phyloP scores from a whole-genome alignment of 2,329 filamentous ascomycete species.

The Purpureocillium takamizusanense region DNA sequence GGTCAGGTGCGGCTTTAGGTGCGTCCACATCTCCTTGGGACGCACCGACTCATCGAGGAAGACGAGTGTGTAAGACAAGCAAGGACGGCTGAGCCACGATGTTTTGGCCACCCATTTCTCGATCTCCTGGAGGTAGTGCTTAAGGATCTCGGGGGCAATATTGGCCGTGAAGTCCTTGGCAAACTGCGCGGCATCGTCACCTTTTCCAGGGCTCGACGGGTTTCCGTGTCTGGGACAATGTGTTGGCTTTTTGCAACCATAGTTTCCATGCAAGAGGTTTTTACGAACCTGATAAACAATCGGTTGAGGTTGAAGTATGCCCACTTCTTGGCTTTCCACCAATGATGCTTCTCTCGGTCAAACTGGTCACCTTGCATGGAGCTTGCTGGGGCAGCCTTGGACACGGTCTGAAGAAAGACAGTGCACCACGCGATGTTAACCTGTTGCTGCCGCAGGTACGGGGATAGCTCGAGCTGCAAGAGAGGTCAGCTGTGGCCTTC shows the following conservation, averaged over 20 bases:
- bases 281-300: constrained; percentile 73
- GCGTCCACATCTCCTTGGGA: constrained; percentile 93
- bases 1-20: constrained; percentile 87
- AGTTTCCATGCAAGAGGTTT: background rate
- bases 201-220: constrained; percentile 65
- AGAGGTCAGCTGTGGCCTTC: background rate
- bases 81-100: constrained; percentile 88
- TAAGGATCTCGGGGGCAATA: constrained; percentile 92
- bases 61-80: constrained; percentile 84
- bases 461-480: constrained; percentile 71
- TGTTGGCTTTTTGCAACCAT: background rate
- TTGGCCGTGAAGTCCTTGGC: constrained; percentile 85
- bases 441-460: constrained; percentile 67
- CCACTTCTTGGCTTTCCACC: constrained; percentile 99
- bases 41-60: constrained; percentile 97
- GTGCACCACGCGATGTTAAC: constrained; percentile 94
- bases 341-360: constrained; percentile 88
- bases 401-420: constrained; percentile 82
- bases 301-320: constrained; percentile 96
- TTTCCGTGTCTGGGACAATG: constrained; percentile 68
- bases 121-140: constrained; percentile 87
- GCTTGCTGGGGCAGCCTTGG: constrained; percentile 70
- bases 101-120: constrained; percentile 97
- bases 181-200: constrained; percentile 67
- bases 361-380: constrained; percentile 77